Percentiles rank a stretch among this genome's conserved stretches.
Evolutionary conservation across 805 yeast species (phyloP).

Genomic region (Starmera quercuum): DNA sequence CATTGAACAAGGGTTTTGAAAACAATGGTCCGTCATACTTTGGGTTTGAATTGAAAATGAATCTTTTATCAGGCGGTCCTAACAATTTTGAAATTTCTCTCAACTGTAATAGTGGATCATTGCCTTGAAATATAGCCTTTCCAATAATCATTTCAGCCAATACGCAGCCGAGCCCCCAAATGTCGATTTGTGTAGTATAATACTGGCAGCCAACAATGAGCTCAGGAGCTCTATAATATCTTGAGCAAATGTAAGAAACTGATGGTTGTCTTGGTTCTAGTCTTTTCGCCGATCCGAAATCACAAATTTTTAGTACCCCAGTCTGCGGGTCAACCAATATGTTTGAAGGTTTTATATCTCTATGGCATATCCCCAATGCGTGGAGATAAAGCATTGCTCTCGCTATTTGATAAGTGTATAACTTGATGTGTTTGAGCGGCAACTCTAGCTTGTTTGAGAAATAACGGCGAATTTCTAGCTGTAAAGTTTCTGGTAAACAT

Average conservation of each 20-base stretch:
- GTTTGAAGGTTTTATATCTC: constrained; percentile 82
- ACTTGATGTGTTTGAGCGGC: constrained; percentile 68
- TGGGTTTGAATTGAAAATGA: constrained; percentile 68
- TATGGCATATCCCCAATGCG: constrained; percentile 72
- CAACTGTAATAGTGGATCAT: constrained; percentile 78
- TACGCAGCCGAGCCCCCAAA: constrained; percentile 98
- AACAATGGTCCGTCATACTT: constrained; percentile 69
- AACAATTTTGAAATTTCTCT: constrained; percentile 83
- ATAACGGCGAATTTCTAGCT: constrained; percentile 65
- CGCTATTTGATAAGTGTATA: constrained; percentile 72
- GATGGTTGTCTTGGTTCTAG: constrained; percentile 77
- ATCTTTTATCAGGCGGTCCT: constrained; percentile 79
- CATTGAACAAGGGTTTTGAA: constrained; percentile 53
- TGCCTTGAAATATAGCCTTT: constrained; percentile 92
- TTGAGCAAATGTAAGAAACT: constrained; percentile 90
- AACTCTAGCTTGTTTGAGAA: constrained; percentile 51
- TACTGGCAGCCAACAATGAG: constrained; percentile 83
- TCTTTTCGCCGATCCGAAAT: constrained; percentile 79
- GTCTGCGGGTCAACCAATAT: constrained; percentile 66
- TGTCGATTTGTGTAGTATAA: constrained; percentile 86
- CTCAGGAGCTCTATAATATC: constrained; percentile 96
- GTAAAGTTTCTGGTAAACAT: constrained; percentile 75
- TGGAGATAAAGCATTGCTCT: constrained; percentile 80
- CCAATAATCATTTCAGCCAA: constrained; percentile 91
- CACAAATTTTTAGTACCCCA: constrained; percentile 68